These are phyloP conservation scores for Trametopsis cervina DNA, from an alignment of 768 basidiomycete species.

Conservation along the genomic window DNA sequence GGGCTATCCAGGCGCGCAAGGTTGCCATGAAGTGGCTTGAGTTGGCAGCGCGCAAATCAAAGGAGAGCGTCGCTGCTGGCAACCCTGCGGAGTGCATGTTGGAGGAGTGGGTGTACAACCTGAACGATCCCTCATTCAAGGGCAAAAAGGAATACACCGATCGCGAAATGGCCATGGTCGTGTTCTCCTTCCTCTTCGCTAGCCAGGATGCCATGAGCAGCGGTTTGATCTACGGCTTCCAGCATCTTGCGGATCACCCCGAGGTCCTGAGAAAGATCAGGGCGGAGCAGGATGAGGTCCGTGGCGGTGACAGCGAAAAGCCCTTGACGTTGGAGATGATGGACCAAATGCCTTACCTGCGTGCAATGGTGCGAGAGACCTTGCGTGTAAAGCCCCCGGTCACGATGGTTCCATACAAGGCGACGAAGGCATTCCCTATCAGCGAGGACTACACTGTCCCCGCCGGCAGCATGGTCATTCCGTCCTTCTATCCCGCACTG, in stretches of 20 bases:
- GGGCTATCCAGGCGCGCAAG: conserved; percentile 88
- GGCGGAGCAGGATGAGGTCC: conserved; percentile 82
- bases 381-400: conserved; percentile 90
- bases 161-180: conserved; percentile 93
- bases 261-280: conserved; percentile 83
- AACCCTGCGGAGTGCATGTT: conserved; percentile 83
- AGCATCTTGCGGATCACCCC: conserved; percentile 91
- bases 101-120: conserved; percentile 82
- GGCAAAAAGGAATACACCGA: conserved; percentile 85
- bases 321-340: conserved; percentile 83
- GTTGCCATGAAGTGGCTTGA: conserved; percentile 73
- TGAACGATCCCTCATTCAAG: conserved; percentile 61
- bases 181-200: conserved; percentile 95
- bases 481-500: conserved; percentile 86
- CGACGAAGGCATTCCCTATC: conserved; percentile 89
- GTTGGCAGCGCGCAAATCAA: conserved; percentile 72
- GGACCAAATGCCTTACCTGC: conserved; percentile 89
- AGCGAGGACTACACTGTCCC: conserved; percentile 89
- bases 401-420: conserved; percentile 96
- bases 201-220: conserved; percentile 98
- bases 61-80: conserved; percentile 74
- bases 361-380: conserved; percentile 91
- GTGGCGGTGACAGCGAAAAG: conserved; percentile 67
- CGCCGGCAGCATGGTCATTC: conserved; percentile 88
- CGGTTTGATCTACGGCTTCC: conserved; percentile 93